Percentiles rank a stretch among this genome's conserved stretches.
These are phyloP conservation scores for Aurantiochytrium sp. DNA, from an alignment of 108 stramenopile genomes.

Conservation along the genomic window DNA sequence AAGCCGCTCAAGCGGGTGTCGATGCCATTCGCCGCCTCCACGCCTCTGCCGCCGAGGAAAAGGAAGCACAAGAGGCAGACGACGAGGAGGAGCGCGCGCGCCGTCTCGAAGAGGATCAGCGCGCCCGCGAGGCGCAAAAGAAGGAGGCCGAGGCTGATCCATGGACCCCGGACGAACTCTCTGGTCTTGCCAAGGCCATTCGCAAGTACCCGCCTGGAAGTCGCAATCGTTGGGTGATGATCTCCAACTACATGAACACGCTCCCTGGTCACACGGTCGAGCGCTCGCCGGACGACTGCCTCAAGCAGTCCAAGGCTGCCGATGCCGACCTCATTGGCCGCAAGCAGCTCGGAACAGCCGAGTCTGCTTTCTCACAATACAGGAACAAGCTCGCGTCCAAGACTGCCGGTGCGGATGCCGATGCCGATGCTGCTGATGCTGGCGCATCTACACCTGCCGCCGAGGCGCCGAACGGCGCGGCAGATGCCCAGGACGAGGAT, in stretches of 20 bases:
- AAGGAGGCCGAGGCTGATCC: conserved; percentile 20
- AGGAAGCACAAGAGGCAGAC: not conserved
- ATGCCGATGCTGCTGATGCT: too few relatives aligned
- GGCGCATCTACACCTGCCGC: not conserved
- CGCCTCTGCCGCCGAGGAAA: not conserved
- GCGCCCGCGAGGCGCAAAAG: not conserved
- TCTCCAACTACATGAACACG: conserved; percentile 79
- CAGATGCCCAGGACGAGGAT: not conserved
- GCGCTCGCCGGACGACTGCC: conserved; percentile 86
- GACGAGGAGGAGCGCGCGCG: not conserved
- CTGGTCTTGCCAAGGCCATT: conserved; percentile 80
- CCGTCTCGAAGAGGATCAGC: not conserved
- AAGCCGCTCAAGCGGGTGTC: not conserved
- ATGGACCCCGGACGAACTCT: conserved; percentile 82
- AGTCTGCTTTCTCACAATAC: not conserved
- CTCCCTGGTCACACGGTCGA: conserved; percentile 53
- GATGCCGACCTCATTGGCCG: not conserved
- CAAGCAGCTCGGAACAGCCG: not conserved
- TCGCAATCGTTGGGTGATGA: conserved; percentile 84
- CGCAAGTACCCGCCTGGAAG: conserved; percentile 86
- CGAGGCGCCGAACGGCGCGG: not conserved
- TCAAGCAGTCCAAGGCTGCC: conserved; percentile 69
- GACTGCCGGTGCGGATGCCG: not conserved
- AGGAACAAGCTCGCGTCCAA: not conserved
- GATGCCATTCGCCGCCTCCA: not conserved